phyloP scores from a whole-genome alignment of 805 yeast species.

The Hanseniaspora thailandica region DNA sequence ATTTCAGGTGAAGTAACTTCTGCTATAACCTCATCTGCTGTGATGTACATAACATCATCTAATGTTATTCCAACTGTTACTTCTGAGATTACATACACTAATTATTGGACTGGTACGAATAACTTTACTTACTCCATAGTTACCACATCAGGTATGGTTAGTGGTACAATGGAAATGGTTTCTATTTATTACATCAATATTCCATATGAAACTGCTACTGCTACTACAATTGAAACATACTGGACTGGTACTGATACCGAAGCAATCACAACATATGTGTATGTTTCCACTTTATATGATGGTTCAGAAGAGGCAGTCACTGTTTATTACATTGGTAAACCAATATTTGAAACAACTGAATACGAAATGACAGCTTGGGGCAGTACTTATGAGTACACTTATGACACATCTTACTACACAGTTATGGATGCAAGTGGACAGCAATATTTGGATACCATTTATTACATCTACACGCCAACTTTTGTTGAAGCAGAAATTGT shows the following conservation, averaged over 20 bases:
- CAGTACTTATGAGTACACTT: conserved; percentile 12
- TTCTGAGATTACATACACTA: background rate
- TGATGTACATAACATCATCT: background rate
- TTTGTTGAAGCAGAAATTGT: conserved; percentile 10
- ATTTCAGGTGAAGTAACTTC: background rate
- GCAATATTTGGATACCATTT: conserved; percentile 12
- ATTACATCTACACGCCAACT: conserved; percentile 16
- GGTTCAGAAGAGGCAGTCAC: conserved; percentile 7
- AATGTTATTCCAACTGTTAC: background rate
- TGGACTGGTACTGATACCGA: conserved; percentile 5
- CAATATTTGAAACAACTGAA: background rate
- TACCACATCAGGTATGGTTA: background rate
- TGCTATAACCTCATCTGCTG: background rate
- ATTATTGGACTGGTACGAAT: conserved; percentile 3
- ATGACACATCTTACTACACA: conserved; percentile 13
- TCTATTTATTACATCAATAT: conserved; percentile 10
- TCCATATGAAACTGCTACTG: conserved; percentile 9
- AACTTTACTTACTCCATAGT: conserved; percentile 1
- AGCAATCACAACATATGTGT: conserved; percentile 5
- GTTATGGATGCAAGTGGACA: conserved; percentile 17
- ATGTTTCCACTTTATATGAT: conserved; percentile 4
- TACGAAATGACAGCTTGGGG: conserved; percentile 2
- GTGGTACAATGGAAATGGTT: conserved; percentile 1
- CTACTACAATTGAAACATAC: background rate
- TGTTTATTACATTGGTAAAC: conserved; percentile 11